Evolutionary conservation across 2,329 filamentous ascomycete species (phyloP).

Genomic region (Blastomyces silverae): DNA sequence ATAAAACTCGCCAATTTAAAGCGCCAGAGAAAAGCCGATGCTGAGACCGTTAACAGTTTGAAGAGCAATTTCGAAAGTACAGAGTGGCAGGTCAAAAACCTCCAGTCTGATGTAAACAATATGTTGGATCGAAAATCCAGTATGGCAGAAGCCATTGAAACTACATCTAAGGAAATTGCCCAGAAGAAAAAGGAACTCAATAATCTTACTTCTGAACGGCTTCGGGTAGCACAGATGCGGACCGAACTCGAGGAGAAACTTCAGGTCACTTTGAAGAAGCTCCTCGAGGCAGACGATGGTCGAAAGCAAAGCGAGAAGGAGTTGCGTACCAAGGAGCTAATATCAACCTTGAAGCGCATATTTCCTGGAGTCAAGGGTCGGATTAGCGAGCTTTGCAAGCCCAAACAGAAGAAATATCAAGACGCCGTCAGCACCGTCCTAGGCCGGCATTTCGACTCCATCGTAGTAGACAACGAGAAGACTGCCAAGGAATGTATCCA

Average conservation of each 20-base stretch:
- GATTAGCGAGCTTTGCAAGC: conserved; percentile 84
- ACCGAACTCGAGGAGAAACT: conserved; percentile 92
- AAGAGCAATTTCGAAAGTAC: conserved; percentile 79
- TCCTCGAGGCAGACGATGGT: conserved; percentile 79
- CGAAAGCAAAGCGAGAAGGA: conserved; percentile 81
- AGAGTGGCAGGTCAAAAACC: conserved; percentile 64
- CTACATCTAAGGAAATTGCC: conserved; percentile 70
- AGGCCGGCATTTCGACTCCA: conserved; percentile 85
- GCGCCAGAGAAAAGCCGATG: conserved; percentile 83
- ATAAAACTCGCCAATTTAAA: conserved; percentile 77
- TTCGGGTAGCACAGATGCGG: conserved; percentile 70
- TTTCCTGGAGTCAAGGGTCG: conserved; percentile 88
- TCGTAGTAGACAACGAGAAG: conserved; percentile 92
- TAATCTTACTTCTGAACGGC: conserved; percentile 71
- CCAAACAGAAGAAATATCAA: conserved; percentile 94
- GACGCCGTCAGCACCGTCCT: conserved; percentile 89
- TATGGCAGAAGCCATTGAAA: conserved; percentile 57
- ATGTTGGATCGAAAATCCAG: conserved; percentile 62
- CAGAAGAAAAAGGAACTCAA: conserved; percentile 88
- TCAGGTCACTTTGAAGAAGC: conserved; percentile 68
- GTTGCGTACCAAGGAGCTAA: conserved; percentile 68
- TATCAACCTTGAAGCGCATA: conserved; percentile 78
- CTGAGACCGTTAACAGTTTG: conserved; percentile 81
- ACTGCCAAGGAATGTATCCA: conserved; percentile 90
- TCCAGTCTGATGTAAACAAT: conserved; percentile 62